Evolutionary conservation across 768 basidiomycete species (phyloP).

Genomic region (Astraeus odoratus): DNA sequence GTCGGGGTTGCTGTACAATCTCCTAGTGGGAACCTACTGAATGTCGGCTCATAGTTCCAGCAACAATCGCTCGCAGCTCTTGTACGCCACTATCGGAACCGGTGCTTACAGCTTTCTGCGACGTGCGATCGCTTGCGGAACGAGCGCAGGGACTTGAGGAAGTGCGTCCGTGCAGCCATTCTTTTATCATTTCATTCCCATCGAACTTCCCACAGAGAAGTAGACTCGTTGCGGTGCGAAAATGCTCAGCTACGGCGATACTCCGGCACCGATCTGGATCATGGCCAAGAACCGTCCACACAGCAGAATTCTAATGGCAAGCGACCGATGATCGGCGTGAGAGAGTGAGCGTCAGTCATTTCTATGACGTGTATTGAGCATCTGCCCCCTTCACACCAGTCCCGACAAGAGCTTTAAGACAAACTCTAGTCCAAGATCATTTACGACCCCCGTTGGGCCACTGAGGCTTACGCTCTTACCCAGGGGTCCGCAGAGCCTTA

Average conservation of each 20-base stretch:
- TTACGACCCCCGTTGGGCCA: slow-evolving; percentile 49
- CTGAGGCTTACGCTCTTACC: slow-evolving; percentile 62
- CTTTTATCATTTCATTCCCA: slow-evolving; percentile 5
- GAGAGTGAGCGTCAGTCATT: slow-evolving; percentile 30
- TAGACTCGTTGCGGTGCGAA: slow-evolving; percentile 43
- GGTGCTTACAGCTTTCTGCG: slow-evolving; percentile 40
- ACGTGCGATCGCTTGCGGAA: slow-evolving; percentile 27
- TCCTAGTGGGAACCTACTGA: background rate
- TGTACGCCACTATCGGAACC: slow-evolving; percentile 54
- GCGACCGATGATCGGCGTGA: slow-evolving; percentile 44
- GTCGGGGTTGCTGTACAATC: slow-evolving; percentile 27
- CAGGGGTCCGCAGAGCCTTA: slow-evolving; percentile 39
- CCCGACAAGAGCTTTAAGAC: slow-evolving; percentile 23
- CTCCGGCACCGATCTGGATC: slow-evolving; percentile 21
- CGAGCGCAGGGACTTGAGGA: slow-evolving; percentile 46
- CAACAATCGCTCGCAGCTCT: slow-evolving; percentile 67
- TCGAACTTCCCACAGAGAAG: slow-evolving; percentile 32
- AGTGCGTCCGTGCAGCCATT: slow-evolving; percentile 30
- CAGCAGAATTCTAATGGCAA: slow-evolving; percentile 55
- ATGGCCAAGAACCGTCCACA: slow-evolving; percentile 29
- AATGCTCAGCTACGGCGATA: slow-evolving; percentile 40
- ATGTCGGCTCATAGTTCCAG: slow-evolving; percentile 53
- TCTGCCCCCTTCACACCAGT: slow-evolving; percentile 6
- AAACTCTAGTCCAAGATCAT: slow-evolving; percentile 57
- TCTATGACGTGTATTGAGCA: background rate